A percentile compares a stretch with the other conserved stretches of the same genome.
Evolutionary conservation across 305 asterid species (phyloP).

Genomic region (Solanum hybrid): DNA sequence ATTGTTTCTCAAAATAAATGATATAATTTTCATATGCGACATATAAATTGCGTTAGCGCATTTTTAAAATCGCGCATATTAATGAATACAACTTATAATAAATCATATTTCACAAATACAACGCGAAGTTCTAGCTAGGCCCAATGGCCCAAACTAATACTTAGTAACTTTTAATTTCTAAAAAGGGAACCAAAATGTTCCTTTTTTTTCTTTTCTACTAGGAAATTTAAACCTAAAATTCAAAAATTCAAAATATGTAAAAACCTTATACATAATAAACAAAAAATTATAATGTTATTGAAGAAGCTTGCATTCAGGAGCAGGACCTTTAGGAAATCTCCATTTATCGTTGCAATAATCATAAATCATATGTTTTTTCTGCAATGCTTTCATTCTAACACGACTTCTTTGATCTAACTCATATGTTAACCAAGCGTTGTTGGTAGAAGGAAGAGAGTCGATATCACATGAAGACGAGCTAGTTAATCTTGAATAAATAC

Average conservation of each 20-base stretch:
- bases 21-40: background rate
- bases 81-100: background rate
- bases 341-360: constrained; percentile 53
- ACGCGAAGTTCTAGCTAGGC: background rate
- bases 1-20: background rate
- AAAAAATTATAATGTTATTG: constrained; percentile 6
- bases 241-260: background rate
- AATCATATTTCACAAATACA: too few relatives aligned
- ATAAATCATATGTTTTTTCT: constrained; percentile 46
- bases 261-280: background rate
- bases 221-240: background rate
- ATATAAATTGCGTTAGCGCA: too few relatives aligned
- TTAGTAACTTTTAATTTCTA: background rate
- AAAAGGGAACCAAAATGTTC: background rate
- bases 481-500: constrained; percentile 37
- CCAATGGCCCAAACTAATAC: background rate
- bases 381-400: constrained; percentile 38
- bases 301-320: constrained; percentile 33
- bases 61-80: too few relatives aligned
- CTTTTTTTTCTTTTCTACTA: background rate
- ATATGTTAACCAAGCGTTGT: constrained; percentile 16
- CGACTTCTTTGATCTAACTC: constrained; percentile 33
- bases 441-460: constrained; percentile 8
- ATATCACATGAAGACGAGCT: constrained; percentile 26
- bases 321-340: constrained; percentile 56